Evolutionary conservation across 495 filamentous ascomycete genomes (phyloP).

Genomic region (Podospora australis): DNA sequence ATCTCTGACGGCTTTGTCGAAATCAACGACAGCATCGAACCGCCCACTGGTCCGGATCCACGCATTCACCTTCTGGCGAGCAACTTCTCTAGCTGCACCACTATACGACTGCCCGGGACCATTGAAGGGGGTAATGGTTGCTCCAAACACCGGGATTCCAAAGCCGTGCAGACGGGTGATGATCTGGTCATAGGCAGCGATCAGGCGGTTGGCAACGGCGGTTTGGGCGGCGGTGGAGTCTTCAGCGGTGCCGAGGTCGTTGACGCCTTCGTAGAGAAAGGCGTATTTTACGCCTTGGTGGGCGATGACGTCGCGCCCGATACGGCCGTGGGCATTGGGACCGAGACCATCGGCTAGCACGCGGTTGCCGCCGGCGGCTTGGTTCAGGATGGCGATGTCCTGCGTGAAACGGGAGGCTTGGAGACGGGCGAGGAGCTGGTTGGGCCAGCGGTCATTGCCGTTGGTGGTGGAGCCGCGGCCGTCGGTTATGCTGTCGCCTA

Average conservation of each 20-base stretch:
- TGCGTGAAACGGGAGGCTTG: slow-evolving; percentile 24
- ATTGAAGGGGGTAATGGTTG: slow-evolving; percentile 60
- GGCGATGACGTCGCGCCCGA: slow-evolving; percentile 55
- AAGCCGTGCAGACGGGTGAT: slow-evolving; percentile 42
- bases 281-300: slow-evolving; percentile 47
- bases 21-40: slow-evolving; percentile 61
- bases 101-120: slow-evolving; percentile 39
- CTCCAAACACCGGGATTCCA: slow-evolving; percentile 49
- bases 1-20: slow-evolving; percentile 50
- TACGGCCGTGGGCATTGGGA: slow-evolving; percentile 49
- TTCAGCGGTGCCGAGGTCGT: slow-evolving; percentile 52
- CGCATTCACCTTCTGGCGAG: slow-evolving; percentile 50
- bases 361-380: slow-evolving; percentile 64
- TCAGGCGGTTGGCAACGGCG: slow-evolving; percentile 40
- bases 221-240: slow-evolving; percentile 33
- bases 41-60: slow-evolving; percentile 51
- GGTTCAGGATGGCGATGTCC: slow-evolving; percentile 49
- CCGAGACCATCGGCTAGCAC: slow-evolving; percentile 54
- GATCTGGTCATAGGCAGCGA: slow-evolving; percentile 53
- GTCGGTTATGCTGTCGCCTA: slow-evolving; percentile 66
- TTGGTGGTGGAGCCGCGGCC: slow-evolving; percentile 54
- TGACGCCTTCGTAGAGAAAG: slow-evolving; percentile 61
- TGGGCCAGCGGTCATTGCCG: slow-evolving; percentile 59
- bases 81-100: slow-evolving; percentile 41
- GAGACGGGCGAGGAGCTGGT: slow-evolving; percentile 48